These are phyloP conservation scores for Gossypium trilobum DNA, from an alignment of 441 rosid species.

Conservation along the genomic window DNA sequence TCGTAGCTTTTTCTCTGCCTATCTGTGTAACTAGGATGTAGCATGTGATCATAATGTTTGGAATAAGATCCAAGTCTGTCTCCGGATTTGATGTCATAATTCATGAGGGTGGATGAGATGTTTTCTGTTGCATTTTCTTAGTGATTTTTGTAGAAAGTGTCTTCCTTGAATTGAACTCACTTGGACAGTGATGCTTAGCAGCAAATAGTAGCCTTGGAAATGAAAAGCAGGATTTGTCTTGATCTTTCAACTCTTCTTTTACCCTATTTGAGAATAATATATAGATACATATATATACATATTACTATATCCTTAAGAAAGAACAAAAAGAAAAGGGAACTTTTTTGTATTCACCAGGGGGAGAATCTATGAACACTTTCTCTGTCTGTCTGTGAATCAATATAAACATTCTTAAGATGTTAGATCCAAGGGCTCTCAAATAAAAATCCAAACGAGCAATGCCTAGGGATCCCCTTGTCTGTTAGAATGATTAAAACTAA, in stretches of 20 bases:
- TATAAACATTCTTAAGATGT: neutral
- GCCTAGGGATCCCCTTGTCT: neutral
- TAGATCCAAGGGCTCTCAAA: neutral
- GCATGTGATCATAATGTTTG: conserved; percentile 1
- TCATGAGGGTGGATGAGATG: neutral
- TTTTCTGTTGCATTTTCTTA: neutral
- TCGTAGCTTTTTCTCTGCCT: neutral
- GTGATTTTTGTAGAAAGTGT: neutral
- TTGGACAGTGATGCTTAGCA: neutral
- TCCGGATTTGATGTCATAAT: neutral
- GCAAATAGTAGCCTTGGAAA: neutral
- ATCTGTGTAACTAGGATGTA: neutral
- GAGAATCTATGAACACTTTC: neutral
- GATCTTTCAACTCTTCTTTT: neutral
- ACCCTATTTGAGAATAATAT: neutral
- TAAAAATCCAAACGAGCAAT: neutral
- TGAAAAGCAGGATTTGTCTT: neutral
- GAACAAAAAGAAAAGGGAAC: neutral
- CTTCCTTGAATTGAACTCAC: neutral
- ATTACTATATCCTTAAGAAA: neutral
- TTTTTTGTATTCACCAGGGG: neutral
- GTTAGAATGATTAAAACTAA: neutral
- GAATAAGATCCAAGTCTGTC: conserved; percentile 10
- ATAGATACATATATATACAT: neutral
- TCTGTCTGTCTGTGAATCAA: neutral